Evolutionary conservation across 306 rosid genomes (phyloP), one percentile per base, ranked within the genome.

Genomic region (Prunus mira): DNA sequence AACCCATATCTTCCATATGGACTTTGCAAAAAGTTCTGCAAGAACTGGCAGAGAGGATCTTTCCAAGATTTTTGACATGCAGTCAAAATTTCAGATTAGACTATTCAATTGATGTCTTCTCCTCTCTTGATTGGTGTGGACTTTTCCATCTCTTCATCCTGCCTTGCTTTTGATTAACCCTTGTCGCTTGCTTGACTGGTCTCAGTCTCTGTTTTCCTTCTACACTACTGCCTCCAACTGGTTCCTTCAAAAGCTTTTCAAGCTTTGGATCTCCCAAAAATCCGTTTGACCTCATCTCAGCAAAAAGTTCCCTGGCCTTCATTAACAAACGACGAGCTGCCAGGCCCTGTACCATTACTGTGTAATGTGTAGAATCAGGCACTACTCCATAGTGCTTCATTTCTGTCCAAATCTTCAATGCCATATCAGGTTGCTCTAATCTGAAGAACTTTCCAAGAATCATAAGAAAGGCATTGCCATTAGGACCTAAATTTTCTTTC

Each of bases 351-450:
- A 90, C 80, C 96, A 94, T 83, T 51, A 71, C 69, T 22, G 78
- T 78, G 82, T 89, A 88, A 80, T 88, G 95, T 63, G 76, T 64
- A 73, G 87, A 83, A 73, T 74, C 82, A 15, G 90, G 97, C 62
- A 71, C 80, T 77, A 92, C 79, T 28, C 81, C 80, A 52, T 80
- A 84, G 11, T 74, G 54, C 87, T 84, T 85, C 97, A 94, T 88
- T 69, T 92, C 92, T 32, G 17, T 57, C 94, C 91, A 92, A 57
- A 88, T 82, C 77, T 87, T 86, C 83, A 88, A 24, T 28, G 95
- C 97, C 84, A 85, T 86, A 71, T 83, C 89, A 38, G 95, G 93
- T 79, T 92, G 88, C 87, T 84, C 76, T 68, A 80, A 67, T 81
- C 78, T 78, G 22, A 91, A 80, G 81, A 88, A 87, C 80, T 86